These are phyloP conservation scores for Sapria himalayana DNA, from an alignment of 345 rosid genomes.

Conservation along the genomic window DNA sequence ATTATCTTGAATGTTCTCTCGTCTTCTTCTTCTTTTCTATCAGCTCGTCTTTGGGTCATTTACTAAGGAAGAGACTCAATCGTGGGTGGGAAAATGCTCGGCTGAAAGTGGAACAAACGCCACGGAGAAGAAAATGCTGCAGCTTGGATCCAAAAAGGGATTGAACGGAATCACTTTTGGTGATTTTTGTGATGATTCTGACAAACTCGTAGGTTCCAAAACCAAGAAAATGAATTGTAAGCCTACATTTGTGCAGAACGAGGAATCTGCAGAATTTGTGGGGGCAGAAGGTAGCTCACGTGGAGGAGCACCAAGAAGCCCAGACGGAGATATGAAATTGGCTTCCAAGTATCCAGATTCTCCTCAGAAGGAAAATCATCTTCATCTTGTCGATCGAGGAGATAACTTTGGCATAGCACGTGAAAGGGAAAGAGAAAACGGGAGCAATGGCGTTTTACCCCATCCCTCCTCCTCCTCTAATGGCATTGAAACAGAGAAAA, in stretches of 20 bases:
- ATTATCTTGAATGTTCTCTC: no score
- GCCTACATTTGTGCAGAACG: no score
- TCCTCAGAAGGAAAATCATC: constrained; percentile 13
- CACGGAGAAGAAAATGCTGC: constrained; percentile 19
- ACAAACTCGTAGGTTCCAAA: constrained; percentile 10
- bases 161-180: constrained; percentile 19
- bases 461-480: constrained; percentile 15
- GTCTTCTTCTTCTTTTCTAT: constrained; percentile 16
- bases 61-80: constrained; percentile 70
- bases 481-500: constrained; percentile 21
- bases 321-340: no score
- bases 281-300: no score
- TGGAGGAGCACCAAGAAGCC: no score
- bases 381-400: constrained; percentile 8
- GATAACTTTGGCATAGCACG: constrained; percentile 9
- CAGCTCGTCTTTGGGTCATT: constrained; percentile 68
- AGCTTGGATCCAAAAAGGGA: constrained; percentile 30
- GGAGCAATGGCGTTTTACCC: constrained; percentile 12
- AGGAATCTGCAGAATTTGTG: no score
- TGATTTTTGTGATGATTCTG: constrained; percentile 16
- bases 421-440: constrained; percentile 22
- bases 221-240: constrained; percentile 17
- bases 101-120: constrained; percentile 24
- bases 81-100: constrained; percentile 21
- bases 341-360: no score